A percentile compares a stretch with the other conserved stretches of the same genome.
phyloP scores from a whole-genome alignment of 2,329 filamentous ascomycete species.

The Alternaria angustiovoidea region DNA sequence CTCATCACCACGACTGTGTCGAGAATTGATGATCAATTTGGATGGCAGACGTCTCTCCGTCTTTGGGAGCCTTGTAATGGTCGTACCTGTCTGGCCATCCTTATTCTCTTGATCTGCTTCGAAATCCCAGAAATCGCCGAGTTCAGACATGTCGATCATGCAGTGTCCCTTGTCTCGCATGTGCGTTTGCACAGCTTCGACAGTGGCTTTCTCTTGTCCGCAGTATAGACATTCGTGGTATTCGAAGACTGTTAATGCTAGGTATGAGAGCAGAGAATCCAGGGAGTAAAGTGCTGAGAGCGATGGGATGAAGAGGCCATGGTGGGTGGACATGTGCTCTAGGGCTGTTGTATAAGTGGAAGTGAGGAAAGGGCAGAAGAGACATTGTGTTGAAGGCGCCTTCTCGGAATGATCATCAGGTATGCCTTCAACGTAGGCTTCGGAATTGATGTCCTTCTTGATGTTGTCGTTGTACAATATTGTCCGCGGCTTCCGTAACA shows the following conservation, averaged over 20 bases:
- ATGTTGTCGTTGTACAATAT: too few species aligned
- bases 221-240: constrained; percentile 12
- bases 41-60: not conserved
- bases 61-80: not conserved
- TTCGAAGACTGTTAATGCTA: not conserved
- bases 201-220: not conserved
- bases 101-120: not conserved
- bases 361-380: constrained; percentile 3
- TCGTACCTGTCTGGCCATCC: not conserved
- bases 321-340: constrained; percentile 5
- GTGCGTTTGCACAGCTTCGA: constrained; percentile 11
- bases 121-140: not conserved
- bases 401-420: not conserved
- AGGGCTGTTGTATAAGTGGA: not conserved
- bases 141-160: not conserved
- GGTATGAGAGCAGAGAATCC: constrained; percentile 5
- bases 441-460: not conserved
- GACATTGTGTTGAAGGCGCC: not conserved
- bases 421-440: accelerated
- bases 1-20: not conserved
- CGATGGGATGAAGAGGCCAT: not conserved
- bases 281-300: not conserved
- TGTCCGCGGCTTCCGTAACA: not conserved
- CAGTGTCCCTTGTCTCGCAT: constrained; percentile 12
- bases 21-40: not conserved